These are phyloP conservation scores for Chamaecrista fasciculata DNA, from an alignment of 306 rosid species.

Conservation along the genomic window DNA sequence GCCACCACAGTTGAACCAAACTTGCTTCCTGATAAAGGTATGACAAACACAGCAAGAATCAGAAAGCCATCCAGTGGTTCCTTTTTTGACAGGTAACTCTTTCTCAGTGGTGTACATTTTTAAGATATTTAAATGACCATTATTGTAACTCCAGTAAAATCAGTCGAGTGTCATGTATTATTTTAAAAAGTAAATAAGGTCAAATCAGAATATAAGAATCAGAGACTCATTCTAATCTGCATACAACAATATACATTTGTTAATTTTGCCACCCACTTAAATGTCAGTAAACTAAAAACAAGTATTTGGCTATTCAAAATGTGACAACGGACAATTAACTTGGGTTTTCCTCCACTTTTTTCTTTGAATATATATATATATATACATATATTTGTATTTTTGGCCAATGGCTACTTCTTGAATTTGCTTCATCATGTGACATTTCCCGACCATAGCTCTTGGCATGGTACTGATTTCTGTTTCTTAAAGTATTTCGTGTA, in stretches of 20 bases:
- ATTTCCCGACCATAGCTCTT: neutral
- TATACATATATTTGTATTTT: too few relatives aligned
- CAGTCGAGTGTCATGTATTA: slow-evolving; percentile 4
- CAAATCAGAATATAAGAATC: neutral
- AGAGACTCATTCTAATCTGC: slow-evolving; percentile 3
- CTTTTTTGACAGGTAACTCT: slow-evolving; percentile 74
- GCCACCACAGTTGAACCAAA: slow-evolving; percentile 34
- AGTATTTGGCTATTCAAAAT: slow-evolving; percentile 11
- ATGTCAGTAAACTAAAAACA: neutral
- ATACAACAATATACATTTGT: neutral
- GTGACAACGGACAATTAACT: neutral
- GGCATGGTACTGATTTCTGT: slow-evolving; percentile 7
- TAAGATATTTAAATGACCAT: neutral
- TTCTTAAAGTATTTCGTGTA: neutral
- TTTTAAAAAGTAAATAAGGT: neutral
- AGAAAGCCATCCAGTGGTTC: slow-evolving; percentile 51
- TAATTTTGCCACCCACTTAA: slow-evolving; percentile 13
- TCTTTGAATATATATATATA: too few relatives aligned
- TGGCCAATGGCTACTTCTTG: too few relatives aligned
- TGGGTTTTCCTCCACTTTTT: too few relatives aligned
- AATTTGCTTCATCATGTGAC: too few relatives aligned
- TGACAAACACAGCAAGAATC: slow-evolving; percentile 38
- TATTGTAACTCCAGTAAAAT: neutral
- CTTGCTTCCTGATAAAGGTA: slow-evolving; percentile 28
- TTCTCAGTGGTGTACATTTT: slow-evolving; percentile 12